Percentiles rank a stretch among this genome's conserved stretches.
Evolutionary conservation across 2,329 filamentous ascomycete genomes (phyloP).

Genomic region (Paracoccidioides brasiliensis): DNA sequence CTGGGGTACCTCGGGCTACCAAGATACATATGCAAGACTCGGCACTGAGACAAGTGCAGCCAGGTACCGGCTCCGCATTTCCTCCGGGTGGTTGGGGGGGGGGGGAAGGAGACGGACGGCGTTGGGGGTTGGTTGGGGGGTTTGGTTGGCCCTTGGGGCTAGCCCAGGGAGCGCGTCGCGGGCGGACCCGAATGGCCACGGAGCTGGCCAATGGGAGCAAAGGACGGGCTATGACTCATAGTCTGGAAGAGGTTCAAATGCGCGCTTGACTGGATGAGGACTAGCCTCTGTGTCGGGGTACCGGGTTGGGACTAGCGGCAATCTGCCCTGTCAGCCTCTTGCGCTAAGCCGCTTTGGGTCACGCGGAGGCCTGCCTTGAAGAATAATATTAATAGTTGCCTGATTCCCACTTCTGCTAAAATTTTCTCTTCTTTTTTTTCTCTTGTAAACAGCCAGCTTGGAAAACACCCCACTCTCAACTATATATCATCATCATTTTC

Average conservation of each 20-base stretch:
- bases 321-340: slow-evolving; percentile 12
- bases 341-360: not conserved
- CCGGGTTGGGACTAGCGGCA: slow-evolving; percentile 16
- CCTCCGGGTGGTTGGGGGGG: not conserved
- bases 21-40: too few species aligned
- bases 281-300: slow-evolving; percentile 5
- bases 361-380: slow-evolving; percentile 9
- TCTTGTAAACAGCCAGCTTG: too few species aligned
- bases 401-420: slow-evolving; percentile 16
- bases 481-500: slow-evolving; percentile 4
- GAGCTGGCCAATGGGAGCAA: slow-evolving; percentile 17
- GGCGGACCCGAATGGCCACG: too few species aligned
- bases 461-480: too few species aligned
- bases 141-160: too few species aligned
- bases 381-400: slow-evolving; percentile 22
- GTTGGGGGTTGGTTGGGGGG: too few species aligned
- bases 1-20: not conserved
- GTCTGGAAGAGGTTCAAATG: slow-evolving; percentile 15
- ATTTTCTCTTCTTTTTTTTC: slow-evolving; percentile 9
- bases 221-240: slow-evolving; percentile 25
- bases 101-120: too few species aligned
- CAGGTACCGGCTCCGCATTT: not conserved
- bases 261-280: slow-evolving; percentile 9
- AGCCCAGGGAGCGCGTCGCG: too few species aligned
- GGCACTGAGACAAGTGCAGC: not conserved